Percentiles rank a stretch among this genome's conserved stretches.
phyloP scores from a whole-genome alignment of 352 stramenopile species.

The Pythium phragmiticola region DNA sequence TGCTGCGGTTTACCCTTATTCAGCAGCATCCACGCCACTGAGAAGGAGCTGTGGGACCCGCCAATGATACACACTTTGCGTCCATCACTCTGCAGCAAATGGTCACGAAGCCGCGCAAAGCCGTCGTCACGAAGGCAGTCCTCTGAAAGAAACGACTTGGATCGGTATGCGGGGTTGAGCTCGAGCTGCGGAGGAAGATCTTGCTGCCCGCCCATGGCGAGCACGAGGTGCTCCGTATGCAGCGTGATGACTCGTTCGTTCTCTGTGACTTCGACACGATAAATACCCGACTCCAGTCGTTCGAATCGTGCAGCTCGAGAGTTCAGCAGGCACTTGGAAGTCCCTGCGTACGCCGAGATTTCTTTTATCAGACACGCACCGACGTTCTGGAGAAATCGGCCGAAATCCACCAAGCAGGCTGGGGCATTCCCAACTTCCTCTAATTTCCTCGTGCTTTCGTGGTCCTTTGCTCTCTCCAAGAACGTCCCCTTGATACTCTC shows the following conservation, averaged over 20 bases:
- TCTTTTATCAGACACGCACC: conserved; percentile 47
- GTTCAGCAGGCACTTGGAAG: conserved; percentile 50
- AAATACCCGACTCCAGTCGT: conserved; percentile 44
- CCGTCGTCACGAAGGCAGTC: conserved; percentile 61
- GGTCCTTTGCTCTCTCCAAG: conserved; percentile 49
- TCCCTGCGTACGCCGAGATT: conserved; percentile 36
- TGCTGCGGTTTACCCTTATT: conserved; percentile 42
- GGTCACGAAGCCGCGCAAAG: conserved; percentile 46
- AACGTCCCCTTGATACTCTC: conserved; percentile 78
- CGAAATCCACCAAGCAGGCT: conserved; percentile 58
- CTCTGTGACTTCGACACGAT: conserved; percentile 44
- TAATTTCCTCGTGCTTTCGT: conserved; percentile 55
- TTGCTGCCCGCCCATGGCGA: conserved; percentile 71
- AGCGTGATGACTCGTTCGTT: conserved; percentile 38
- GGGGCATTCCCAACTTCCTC: conserved; percentile 52
- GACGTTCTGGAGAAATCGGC: conserved; percentile 60
- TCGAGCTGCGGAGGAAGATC: conserved; percentile 38
- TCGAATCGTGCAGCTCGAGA: conserved; percentile 48
- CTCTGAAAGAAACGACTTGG: conserved; percentile 73
- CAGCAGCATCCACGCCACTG: conserved; percentile 74
- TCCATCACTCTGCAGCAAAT: conserved; percentile 40
- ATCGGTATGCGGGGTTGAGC: conserved; percentile 29
- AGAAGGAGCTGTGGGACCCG: conserved; percentile 86
- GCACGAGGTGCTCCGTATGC: conserved; percentile 57
- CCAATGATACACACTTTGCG: conserved; percentile 80